Conservation (phyloP, 192 early-diverging fungal genomes). For the Spinellus fusiger region DNA sequence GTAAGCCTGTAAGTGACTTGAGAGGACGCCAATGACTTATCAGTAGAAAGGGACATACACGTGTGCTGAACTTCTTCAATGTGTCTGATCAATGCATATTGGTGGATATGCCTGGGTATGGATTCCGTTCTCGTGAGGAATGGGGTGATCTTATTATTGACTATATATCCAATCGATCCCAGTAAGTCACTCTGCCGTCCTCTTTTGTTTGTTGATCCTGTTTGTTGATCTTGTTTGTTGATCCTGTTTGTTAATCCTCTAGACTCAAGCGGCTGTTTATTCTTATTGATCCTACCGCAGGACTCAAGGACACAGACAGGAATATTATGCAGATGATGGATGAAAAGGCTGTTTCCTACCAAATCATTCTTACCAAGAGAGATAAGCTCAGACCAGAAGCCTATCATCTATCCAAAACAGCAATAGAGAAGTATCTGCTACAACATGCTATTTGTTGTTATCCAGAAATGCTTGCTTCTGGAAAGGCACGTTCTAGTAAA, state of each 20-base stretch:
- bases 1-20: conserved; percentile 40
- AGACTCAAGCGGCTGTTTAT: conserved; percentile 43
- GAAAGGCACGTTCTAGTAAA: conserved; percentile 31
- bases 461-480: conserved; percentile 35
- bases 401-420: conserved; percentile 28
- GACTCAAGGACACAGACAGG: conserved; percentile 40
- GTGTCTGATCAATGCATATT: conserved; percentile 36
- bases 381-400: conserved; percentile 34
- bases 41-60: conserved; percentile 40
- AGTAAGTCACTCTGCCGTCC: no score
- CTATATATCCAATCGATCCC: conserved; percentile 35
- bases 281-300: conserved; percentile 39
- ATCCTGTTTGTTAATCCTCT: neutral
- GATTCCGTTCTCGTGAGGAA: conserved; percentile 42
- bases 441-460: conserved; percentile 45
- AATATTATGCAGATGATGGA: conserved; percentile 41
- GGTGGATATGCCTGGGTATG: conserved; percentile 57
- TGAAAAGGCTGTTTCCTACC: conserved; percentile 35
- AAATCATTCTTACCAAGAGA: conserved; percentile 45
- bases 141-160: conserved; percentile 46
- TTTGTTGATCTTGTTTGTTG: neutral
- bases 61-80: conserved; percentile 49
- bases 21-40: neutral
- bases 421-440: conserved; percentile 36
- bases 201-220: neutral